phyloP scores from a whole-genome alignment of 345 rosid genomes.

The Hibiscus tridactylites region DNA sequence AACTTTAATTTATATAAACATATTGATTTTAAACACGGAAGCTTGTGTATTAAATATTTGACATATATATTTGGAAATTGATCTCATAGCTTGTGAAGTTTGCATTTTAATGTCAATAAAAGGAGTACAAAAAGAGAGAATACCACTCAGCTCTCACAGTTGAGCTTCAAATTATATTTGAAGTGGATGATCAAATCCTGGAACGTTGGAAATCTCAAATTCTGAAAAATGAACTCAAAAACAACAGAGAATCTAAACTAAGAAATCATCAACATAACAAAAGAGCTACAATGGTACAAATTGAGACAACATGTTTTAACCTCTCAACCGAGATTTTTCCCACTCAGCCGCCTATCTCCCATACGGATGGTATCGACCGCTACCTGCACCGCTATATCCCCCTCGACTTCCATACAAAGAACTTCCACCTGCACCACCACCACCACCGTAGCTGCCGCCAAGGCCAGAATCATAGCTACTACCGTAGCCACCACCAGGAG shows the following conservation, averaged over 20 bases:
- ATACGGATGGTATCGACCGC: conserved; percentile 78
- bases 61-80: neutral
- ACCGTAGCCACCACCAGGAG: conserved; percentile 37
- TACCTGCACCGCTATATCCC: conserved; percentile 55
- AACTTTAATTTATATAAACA: too few species aligned
- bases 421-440: conserved; percentile 28
- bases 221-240: neutral
- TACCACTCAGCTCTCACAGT: neutral
- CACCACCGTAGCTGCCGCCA: conserved; percentile 28
- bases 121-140: neutral
- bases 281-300: conserved; percentile 8
- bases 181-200: neutral
- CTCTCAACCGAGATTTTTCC: neutral
- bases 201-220: neutral
- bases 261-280: neutral
- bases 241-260: too few species aligned
- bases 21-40: too few species aligned
- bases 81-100: neutral
- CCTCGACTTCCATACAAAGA: conserved; percentile 36
- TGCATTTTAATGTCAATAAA: conserved; percentile 1
- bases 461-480: conserved; percentile 32
- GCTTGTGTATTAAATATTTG: too few species aligned
- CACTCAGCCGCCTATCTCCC: conserved; percentile 44
- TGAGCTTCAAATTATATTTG: neutral
- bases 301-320: conserved; percentile 1